Evolutionary conservation across 2,329 filamentous ascomycete species (phyloP).

Genomic region (Alternaria sp.): DNA sequence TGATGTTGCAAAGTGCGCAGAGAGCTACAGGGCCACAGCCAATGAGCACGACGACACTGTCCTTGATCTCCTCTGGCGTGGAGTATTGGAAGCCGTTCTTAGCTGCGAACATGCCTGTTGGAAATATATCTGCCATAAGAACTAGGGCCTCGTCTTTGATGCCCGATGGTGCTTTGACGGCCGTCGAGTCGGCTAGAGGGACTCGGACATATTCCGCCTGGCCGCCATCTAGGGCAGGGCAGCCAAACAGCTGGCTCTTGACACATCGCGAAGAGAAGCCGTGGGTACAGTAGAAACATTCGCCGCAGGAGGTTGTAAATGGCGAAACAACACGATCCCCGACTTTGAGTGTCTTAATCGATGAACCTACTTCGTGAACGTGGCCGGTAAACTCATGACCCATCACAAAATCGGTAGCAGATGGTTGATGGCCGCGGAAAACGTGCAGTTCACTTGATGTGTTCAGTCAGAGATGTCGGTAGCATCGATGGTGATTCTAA

Average conservation of each 20-base stretch:
- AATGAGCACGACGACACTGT: constrained; percentile 79
- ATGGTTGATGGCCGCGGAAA: constrained; percentile 82
- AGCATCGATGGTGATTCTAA: not conserved
- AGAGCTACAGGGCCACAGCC: constrained; percentile 84
- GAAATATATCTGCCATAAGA: constrained; percentile 94
- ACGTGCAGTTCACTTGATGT: constrained; percentile 78
- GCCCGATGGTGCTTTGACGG: constrained; percentile 75
- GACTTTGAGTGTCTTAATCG: constrained; percentile 72
- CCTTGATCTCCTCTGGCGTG: constrained; percentile 64
- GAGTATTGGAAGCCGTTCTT: constrained; percentile 77
- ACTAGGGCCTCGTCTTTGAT: constrained; percentile 80
- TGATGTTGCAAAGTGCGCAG: constrained; percentile 80
- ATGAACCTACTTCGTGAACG: constrained; percentile 72
- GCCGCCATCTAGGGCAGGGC: constrained; percentile 73
- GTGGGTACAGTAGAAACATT: constrained; percentile 86
- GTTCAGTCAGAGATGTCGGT: constrained; percentile 12
- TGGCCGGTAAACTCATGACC: constrained; percentile 89
- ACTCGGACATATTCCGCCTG: constrained; percentile 81
- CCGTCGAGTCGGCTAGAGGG: constrained; percentile 81
- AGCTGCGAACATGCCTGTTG: constrained; percentile 82
- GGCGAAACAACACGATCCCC: constrained; percentile 85
- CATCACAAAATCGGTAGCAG: constrained; percentile 71
- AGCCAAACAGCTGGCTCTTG: constrained; percentile 76
- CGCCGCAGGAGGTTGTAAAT: constrained; percentile 70
- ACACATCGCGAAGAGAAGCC: constrained; percentile 81